Evolutionary conservation across 371 early-diverging fungal species (phyloP).

Genomic region (Fennellomyces sp.): DNA sequence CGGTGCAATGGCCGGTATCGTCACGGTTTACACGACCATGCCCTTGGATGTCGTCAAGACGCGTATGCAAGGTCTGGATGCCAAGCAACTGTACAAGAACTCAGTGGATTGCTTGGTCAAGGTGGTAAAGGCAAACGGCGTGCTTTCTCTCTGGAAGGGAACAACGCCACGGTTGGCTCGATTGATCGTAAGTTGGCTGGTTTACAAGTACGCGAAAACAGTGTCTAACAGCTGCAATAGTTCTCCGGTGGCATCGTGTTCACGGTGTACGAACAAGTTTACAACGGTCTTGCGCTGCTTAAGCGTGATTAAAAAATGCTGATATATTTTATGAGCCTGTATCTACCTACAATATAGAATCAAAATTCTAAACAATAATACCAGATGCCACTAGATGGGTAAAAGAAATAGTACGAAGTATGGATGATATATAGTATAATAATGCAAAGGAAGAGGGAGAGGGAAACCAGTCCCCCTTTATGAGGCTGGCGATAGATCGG

Average conservation of each 20-base stretch:
- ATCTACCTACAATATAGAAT: no score
- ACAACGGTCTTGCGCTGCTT: conserved; percentile 33
- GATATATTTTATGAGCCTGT: not conserved
- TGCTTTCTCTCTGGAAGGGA: conserved; percentile 90
- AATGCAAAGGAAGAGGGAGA: no score
- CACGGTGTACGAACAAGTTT: conserved; percentile 85
- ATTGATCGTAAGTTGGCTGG: conserved; percentile 76
- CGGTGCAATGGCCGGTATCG: conserved; percentile 84
- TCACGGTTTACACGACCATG: conserved; percentile 94
- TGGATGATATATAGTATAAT: no score
- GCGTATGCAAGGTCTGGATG: conserved; percentile 85
- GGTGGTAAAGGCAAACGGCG: conserved; percentile 76
- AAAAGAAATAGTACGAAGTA: no score
- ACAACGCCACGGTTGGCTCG: conserved; percentile 89
- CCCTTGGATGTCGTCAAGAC: conserved; percentile 95
- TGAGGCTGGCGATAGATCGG: not conserved
- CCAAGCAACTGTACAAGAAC: conserved; percentile 67
- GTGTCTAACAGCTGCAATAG: no score
- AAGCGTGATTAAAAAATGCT: not conserved
- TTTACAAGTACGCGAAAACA: no score
- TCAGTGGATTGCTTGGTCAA: conserved; percentile 76
- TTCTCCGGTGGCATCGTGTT: conserved; percentile 95
- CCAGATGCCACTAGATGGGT: no score
- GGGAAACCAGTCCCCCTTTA: no score
- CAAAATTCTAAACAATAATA: no score